Base-by-base conservation (phyloP, 768 basidiomycete species). In the Pulveroboletus sp. region DNA sequence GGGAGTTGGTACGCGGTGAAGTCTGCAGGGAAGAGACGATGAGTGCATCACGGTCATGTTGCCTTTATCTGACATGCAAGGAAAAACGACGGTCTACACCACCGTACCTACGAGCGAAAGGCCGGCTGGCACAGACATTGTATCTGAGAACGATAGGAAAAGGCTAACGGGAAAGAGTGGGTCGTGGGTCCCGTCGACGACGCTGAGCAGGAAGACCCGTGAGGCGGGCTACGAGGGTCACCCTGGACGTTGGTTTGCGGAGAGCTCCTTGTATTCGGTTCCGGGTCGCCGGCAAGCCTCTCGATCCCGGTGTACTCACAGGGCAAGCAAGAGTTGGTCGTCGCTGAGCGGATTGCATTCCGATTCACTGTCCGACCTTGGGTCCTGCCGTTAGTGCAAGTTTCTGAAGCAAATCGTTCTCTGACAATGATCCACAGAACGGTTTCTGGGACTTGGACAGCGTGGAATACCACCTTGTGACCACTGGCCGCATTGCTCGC, bases 1-100 rank as follows among this genome's bases (percentile, higher is more conserved):
- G 62, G 62, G 1, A 63, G 27, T 6, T 62, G 63, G 35, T 43
- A 55, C 26, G 63, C 63, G 39, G 48, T 60, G 47, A 63, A 65
- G 24, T 59, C 62, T 63, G 33, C n/a, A 12, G 21, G 31, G n/a
- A 43, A 26, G 26, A 2, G 24, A 17, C 21, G 5, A 17, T 40
- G 9, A 8, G 27, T 9, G 17, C 17, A 30, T 30, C 17, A 4
- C 21, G 21, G 21, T 21, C 21, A 21, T 21, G 21, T 21, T 3
- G 21, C 21, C 21, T 21, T 21, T 21, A 3, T 21, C 21, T 5
- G 15, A 12, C 7, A 11, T 5, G 31, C 12, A 37, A 9, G 12
- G 30, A 8, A 27, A 21, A 32, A 33, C 17, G 35, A 21, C 14
- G 15, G 6, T 3, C 32, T 36, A 5, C 21, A 38, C 15, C 21